phyloP scores from a whole-genome alignment of 2,329 filamentous ascomycete species.

The Fusarium caatingaense region DNA sequence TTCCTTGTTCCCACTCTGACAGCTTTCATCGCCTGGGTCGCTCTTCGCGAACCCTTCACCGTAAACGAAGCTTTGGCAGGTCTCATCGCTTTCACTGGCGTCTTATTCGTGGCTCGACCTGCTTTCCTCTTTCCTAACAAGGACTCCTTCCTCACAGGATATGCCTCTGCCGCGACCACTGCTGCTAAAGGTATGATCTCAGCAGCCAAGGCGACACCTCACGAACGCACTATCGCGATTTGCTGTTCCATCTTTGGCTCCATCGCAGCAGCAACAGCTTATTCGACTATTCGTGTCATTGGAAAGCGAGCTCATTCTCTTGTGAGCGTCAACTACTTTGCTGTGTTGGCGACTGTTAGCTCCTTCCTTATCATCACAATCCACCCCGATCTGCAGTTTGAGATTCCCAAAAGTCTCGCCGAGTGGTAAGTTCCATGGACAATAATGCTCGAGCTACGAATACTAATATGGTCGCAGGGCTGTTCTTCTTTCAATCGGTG shows the following conservation, averaged over 20 bases:
- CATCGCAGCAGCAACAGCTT: constrained; percentile 74
- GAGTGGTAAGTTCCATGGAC: constrained; percentile 37
- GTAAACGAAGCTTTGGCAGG: constrained; percentile 76
- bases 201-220: constrained; percentile 58
- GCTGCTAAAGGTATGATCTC: constrained; percentile 43
- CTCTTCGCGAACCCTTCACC: constrained; percentile 72
- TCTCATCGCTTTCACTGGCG: constrained; percentile 75
- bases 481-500: constrained; percentile 70
- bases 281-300: constrained; percentile 79
- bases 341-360: constrained; percentile 72
- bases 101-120: constrained; percentile 80
- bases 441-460: too few species aligned
- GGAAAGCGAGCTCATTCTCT: constrained; percentile 80
- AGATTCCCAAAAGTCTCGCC: constrained; percentile 44
- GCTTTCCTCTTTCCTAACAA: constrained; percentile 62
- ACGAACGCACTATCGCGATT: constrained; percentile 74
- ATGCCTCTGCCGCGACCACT: constrained; percentile 9
- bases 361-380: constrained; percentile 68
- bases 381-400: constrained; percentile 56
- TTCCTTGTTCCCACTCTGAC: constrained; percentile 80
- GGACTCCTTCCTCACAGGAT: not conserved
- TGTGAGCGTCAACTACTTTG: constrained; percentile 83
- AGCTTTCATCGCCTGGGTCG: constrained; percentile 72
- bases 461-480: constrained; percentile 42
- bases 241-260: constrained; percentile 75